Evolutionary conservation across 805 yeast species (phyloP), one percentile per base, ranked within the genome.

Genomic region (Saccharomycopsis babjevae): DNA sequence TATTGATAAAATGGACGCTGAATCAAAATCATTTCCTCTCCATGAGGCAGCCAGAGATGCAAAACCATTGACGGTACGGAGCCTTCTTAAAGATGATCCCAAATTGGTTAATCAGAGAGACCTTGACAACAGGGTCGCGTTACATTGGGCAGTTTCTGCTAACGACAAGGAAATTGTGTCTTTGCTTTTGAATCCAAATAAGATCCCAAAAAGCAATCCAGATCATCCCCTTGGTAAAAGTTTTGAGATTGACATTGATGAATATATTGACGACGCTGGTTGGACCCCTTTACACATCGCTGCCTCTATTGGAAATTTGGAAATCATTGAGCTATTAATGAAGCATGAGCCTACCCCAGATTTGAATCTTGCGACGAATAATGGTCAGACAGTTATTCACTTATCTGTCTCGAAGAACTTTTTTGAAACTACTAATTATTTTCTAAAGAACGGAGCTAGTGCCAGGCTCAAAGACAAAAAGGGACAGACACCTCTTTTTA

Each of bases 271-370:
- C 70, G 85, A 80, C 20, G 77, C 92, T 11, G 96, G 96, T 0
- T 92, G 97, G 97, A 86, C 93, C 0, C 90, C 96, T 0, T 68
- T 89, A 39, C 97, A 92, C 71, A 84, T 93, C 58, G 90, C 94
- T 0, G 79, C 88, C 0, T 81, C 97, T 0, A 76, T 86, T 1
- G 97, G 97, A 0, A 81, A 83, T 67, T 66, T 76, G 25, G 77
- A 75, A 6, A 78, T 85, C 8, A 66, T 89, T 3, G 74, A 79
- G 10, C 67, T 75, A 54, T 68, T 90, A n/a, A 73, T 83, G 65
- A 72, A 70, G 0, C 76, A 77, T 63, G 75, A 74, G 0, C 86
- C 88, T 0, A 68, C 69, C 18, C 86, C 87, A 0, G 86, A 86
- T 70, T 76, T 89, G 25, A 76, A 89, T 67, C 69, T 79, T 50